Percentiles rank a stretch among this genome's conserved stretches.
Evolutionary conservation across 108 stramenopile genomes (phyloP).

Genomic region (Fragilaria radians): DNA sequence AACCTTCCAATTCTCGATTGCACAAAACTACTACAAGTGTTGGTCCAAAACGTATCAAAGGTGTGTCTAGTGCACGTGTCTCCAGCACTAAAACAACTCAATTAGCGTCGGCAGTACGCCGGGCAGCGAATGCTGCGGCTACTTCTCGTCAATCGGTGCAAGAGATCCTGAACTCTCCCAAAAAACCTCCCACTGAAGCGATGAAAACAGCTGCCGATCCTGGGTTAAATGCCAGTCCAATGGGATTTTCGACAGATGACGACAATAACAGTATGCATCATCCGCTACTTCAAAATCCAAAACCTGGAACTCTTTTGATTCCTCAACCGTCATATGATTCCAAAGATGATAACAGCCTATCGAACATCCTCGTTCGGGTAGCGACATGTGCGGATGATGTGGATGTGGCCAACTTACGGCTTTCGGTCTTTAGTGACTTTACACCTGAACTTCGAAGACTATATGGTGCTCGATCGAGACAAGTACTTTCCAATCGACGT

Average conservation of each 20-base stretch:
- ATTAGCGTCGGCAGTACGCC: conserved; percentile 17
- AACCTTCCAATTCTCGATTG: not conserved
- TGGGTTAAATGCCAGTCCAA: conserved; percentile 8
- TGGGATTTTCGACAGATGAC: conserved; percentile 10
- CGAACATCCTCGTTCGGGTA: conserved; percentile 22
- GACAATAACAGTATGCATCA: conserved; percentile 1
- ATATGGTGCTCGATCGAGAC: conserved; percentile 54
- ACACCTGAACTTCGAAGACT: conserved; percentile 39
- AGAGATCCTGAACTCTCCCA: not conserved
- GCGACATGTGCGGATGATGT: conserved; percentile 50
- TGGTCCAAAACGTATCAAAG: conserved; percentile 20
- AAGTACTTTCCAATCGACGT: conserved; percentile 52
- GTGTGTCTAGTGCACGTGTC: conserved; percentile 18
- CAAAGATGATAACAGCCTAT: not conserved
- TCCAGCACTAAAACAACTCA: conserved; percentile 1
- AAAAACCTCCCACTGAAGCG: conserved; percentile 2
- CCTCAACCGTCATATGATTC: not conserved
- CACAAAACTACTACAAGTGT: conserved; percentile 18
- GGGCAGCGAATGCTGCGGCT: conserved; percentile 7
- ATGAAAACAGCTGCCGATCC: not conserved
- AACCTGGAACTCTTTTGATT: conserved; percentile 9
- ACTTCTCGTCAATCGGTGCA: not conserved
- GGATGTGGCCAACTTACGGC: conserved; percentile 72
- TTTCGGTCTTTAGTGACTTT: conserved; percentile 72
- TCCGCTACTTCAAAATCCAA: not conserved